Percentiles rank a stretch among this genome's conserved stretches.
Conservation (phyloP, 2,329 filamentous ascomycete genomes). For the Hymenoscyphus albidus region DNA sequence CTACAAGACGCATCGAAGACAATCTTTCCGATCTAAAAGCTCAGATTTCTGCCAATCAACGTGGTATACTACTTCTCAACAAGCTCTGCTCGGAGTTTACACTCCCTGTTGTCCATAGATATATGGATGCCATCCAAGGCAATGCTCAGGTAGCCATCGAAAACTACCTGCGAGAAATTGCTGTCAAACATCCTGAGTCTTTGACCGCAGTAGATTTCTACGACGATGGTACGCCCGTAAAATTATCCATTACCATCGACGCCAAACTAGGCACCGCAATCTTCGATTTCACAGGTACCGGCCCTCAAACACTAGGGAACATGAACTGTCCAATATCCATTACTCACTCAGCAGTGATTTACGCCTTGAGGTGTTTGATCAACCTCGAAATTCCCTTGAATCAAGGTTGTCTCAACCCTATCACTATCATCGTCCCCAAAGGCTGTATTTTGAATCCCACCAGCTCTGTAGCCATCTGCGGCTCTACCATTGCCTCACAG, state of each 20-base stretch:
- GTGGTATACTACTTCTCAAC: conserved; percentile 72
- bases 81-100: conserved; percentile 60
- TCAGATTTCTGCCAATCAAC: conserved; percentile 79
- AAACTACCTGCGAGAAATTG: conserved; percentile 63
- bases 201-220: conserved; percentile 68
- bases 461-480: conserved; percentile 73
- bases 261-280: conserved; percentile 63
- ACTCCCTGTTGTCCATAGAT: conserved; percentile 60
- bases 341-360: conserved; percentile 77
- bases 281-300: conserved; percentile 74
- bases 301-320: conserved; percentile 70
- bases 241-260: conserved; percentile 70
- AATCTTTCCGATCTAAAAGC: conserved; percentile 83
- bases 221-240: conserved; percentile 76
- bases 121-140: conserved; percentile 75
- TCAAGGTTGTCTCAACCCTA: conserved; percentile 74
- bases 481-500: conserved; percentile 74
- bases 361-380: conserved; percentile 74
- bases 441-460: conserved; percentile 69
- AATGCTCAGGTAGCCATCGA: conserved; percentile 74
- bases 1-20: conserved; percentile 71
- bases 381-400: conserved; percentile 80
- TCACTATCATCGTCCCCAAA: conserved; percentile 68
- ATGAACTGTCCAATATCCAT: conserved; percentile 77
- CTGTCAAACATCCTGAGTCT: conserved; percentile 58